These are phyloP conservation scores for Xylaria sp. DNA, from an alignment of 2,329 filamentous ascomycete genomes.

Conservation along the genomic window DNA sequence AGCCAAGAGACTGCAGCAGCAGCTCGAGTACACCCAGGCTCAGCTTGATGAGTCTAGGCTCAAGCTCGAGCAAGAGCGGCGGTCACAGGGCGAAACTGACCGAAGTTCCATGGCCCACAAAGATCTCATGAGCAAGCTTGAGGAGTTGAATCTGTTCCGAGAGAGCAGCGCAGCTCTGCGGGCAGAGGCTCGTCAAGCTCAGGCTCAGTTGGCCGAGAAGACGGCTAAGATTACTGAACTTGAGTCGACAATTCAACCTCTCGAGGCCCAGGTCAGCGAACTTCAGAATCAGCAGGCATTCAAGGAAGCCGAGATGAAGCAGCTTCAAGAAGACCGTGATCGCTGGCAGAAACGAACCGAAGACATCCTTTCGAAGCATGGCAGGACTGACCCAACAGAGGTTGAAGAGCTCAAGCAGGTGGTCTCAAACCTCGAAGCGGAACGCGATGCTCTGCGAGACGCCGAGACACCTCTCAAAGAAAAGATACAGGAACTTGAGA, in stretches of 20 bases:
- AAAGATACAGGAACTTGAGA: slow-evolving; percentile 56
- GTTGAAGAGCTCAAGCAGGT: slow-evolving; percentile 85
- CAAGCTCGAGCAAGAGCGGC: slow-evolving; percentile 88
- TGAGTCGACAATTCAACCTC: slow-evolving; percentile 73
- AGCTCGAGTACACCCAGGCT: slow-evolving; percentile 81
- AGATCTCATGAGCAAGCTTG: slow-evolving; percentile 90
- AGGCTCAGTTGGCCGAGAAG: slow-evolving; percentile 76
- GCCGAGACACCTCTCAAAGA: slow-evolving; percentile 55
- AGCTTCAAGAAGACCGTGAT: slow-evolving; percentile 89
- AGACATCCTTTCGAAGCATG: slow-evolving; percentile 93
- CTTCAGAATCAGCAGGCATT: slow-evolving; percentile 80
- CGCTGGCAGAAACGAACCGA: slow-evolving; percentile 95
- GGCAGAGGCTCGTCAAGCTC: slow-evolving; percentile 79
- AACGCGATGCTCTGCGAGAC: slow-evolving; percentile 61
- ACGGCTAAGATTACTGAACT: slow-evolving; percentile 74
- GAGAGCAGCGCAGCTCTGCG: slow-evolving; percentile 93
- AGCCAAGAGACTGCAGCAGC: slow-evolving; percentile 83
- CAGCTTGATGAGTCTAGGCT: slow-evolving; percentile 88
- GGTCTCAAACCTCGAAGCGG: slow-evolving; percentile 66
- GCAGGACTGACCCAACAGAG: slow-evolving; percentile 90
- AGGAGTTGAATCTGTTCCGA: slow-evolving; percentile 92
- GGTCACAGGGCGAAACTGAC: slow-evolving; percentile 72
- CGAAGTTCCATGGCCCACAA: slow-evolving; percentile 78
- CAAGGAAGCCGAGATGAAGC: slow-evolving; percentile 83
- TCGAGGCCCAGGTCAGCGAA: slow-evolving; percentile 79